Percentiles rank a stretch among this genome's conserved stretches.
Evolutionary conservation across 495 filamentous ascomycete species (phyloP).

Genomic region (Friedmanniomyces endolithicus): DNA sequence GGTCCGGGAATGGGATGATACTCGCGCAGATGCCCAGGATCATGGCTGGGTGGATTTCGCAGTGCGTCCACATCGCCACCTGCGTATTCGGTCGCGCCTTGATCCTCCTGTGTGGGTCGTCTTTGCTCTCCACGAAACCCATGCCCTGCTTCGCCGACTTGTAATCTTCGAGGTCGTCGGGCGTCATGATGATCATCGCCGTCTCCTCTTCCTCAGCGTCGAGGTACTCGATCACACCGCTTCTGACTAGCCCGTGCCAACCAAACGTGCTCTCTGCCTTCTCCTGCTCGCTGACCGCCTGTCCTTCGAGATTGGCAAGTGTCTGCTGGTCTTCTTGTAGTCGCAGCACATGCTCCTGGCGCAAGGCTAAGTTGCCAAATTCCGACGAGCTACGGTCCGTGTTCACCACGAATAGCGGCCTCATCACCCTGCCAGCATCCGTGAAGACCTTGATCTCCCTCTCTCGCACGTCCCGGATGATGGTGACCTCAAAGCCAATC

Average conservation of each 20-base stretch:
- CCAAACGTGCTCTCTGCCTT: conserved; percentile 57
- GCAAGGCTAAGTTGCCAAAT: conserved; percentile 66
- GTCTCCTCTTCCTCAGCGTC: conserved; percentile 98
- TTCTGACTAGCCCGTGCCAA: conserved; percentile 71
- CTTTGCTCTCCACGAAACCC: conserved; percentile 45
- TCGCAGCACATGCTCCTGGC: conserved; percentile 60
- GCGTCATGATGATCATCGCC: conserved; percentile 97
- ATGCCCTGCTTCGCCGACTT: conserved; percentile 54
- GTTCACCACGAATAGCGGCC: conserved; percentile 83
- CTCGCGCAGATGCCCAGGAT: conserved; percentile 94
- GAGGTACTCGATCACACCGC: conserved; percentile 82
- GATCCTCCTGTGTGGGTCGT: conserved; percentile 63
- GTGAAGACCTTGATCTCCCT: conserved; percentile 98
- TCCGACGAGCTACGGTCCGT: conserved; percentile 56
- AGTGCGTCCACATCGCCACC: conserved; percentile 87
- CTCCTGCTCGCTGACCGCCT: conserved; percentile 43
- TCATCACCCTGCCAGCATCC: conserved; percentile 85
- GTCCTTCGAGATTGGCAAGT: conserved; percentile 15
- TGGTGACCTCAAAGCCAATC: conserved; percentile 78
- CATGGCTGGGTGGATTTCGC: conserved; percentile 99
- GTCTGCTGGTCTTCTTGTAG: conserved; percentile 59
- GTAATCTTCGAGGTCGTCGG: conserved; percentile 71
- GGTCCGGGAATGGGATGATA: conserved; percentile 99
- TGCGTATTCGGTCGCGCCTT: conserved; percentile 70
- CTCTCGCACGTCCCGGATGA: conserved; percentile 90